Conservation (phyloP, 2,329 filamentous ascomycete species). For the Penicillium sp. region DNA sequence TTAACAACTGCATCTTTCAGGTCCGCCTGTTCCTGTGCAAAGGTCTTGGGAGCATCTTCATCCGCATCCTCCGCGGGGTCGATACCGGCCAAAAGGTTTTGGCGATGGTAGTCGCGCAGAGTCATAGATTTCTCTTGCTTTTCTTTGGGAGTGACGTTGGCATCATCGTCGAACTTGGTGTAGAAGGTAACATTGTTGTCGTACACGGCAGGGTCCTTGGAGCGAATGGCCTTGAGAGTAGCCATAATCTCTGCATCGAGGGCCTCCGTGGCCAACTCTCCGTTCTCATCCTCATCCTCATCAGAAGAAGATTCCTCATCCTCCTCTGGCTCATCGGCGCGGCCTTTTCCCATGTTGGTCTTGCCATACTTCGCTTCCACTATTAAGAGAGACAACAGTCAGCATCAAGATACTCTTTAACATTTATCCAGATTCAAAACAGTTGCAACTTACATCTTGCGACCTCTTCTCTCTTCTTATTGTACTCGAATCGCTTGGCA, state of each 20-base stretch:
- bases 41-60: conserved; percentile 62
- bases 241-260: conserved; percentile 85
- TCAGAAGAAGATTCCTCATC: conserved; percentile 67
- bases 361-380: conserved; percentile 85
- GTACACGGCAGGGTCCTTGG: conserved; percentile 89
- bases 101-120: conserved; percentile 85
- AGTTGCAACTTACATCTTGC: conserved; percentile 47
- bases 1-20: conserved; percentile 74
- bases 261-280: conserved; percentile 77
- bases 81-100: conserved; percentile 77
- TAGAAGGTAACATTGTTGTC: conserved; percentile 79
- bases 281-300: conserved; percentile 87
- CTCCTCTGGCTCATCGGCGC: conserved; percentile 47
- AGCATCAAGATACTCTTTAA: background rate
- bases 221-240: conserved; percentile 81
- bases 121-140: conserved; percentile 82
- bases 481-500: conserved; percentile 87
- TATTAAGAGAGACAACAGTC: conserved; percentile 35
- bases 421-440: background rate
- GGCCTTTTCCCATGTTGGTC: conserved; percentile 38
- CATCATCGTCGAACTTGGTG: conserved; percentile 58
- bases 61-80: conserved; percentile 57
- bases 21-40: conserved; percentile 82
- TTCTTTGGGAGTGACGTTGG: conserved; percentile 32
- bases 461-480: conserved; percentile 91